phyloP scores from a whole-genome alignment of 2,329 filamentous ascomycete genomes.

The Phialocephala sp. region DNA sequence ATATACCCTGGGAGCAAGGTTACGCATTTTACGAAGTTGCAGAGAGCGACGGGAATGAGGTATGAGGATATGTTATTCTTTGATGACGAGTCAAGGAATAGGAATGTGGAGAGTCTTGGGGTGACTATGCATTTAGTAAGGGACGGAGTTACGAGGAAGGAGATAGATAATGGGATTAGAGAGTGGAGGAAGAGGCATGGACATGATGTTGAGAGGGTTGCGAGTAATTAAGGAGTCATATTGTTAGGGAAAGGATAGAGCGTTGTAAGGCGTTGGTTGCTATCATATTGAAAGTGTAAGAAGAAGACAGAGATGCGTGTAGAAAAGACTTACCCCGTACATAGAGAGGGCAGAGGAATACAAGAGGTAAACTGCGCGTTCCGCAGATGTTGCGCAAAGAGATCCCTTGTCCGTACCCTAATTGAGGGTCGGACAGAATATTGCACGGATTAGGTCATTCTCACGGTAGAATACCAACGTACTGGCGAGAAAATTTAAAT shows the following conservation, averaged over 20 bases:
- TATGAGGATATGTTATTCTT: slow-evolving; percentile 95
- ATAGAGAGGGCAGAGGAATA: background rate
- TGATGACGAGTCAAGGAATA: slow-evolving; percentile 87
- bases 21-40: slow-evolving; percentile 79
- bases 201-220: slow-evolving; percentile 23
- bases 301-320: background rate
- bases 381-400: background rate
- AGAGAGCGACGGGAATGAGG: slow-evolving; percentile 70
- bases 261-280: slow-evolving; percentile 16
- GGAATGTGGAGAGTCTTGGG: slow-evolving; percentile 78
- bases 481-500: no score
- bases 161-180: slow-evolving; percentile 79
- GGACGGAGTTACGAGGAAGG: slow-evolving; percentile 77
- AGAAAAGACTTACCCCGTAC: no score
- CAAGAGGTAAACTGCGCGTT: background rate
- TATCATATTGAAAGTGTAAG: background rate
- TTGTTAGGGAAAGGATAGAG: background rate
- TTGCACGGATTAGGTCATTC: no score
- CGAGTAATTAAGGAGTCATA: slow-evolving; percentile 6
- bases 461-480: no score
- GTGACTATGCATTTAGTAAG: slow-evolving; percentile 73
- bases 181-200: slow-evolving; percentile 74
- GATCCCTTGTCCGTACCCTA: background rate
- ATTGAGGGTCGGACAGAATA: no score
- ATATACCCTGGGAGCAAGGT: slow-evolving; percentile 82